These are phyloP conservation scores for Tetrastigma voinierianum DNA, from an alignment of 164 flowering plant species.

Conservation along the genomic window DNA sequence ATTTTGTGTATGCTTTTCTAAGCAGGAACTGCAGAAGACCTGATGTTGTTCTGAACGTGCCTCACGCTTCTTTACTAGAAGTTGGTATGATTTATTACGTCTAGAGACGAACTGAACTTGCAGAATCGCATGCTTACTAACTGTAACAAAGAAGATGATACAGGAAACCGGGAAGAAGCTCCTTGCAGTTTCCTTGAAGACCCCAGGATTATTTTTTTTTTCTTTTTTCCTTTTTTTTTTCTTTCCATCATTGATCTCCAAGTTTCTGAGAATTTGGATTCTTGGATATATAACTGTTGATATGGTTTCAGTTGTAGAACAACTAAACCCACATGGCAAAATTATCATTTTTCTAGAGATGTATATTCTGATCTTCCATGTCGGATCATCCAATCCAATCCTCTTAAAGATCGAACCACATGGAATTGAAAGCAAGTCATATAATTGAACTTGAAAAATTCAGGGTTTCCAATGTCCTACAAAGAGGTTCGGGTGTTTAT, in stretches of 20 bases:
- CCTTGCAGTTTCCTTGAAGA: neutral
- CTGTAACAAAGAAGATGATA: neutral
- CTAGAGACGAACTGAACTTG: neutral
- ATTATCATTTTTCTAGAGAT: neutral
- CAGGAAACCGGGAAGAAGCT: neutral
- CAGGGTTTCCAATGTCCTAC: no score
- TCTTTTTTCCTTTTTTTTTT: no score
- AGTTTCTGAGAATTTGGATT: neutral
- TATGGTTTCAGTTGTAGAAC: neutral
- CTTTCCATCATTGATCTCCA: neutral
- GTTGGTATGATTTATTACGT: conserved; percentile 71
- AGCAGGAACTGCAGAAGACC: conserved; percentile 57
- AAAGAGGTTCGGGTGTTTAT: no score
- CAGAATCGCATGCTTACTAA: neutral
- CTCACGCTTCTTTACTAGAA: conserved; percentile 55
- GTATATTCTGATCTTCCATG: neutral
- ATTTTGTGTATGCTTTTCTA: conserved; percentile 50
- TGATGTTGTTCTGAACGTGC: conserved; percentile 44
- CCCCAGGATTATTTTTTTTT: neutral
- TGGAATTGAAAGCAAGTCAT: no score
- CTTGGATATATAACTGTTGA: neutral
- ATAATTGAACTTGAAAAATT: no score
- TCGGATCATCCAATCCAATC: no score
- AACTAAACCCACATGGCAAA: neutral
- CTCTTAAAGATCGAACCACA: no score